Percentiles rank a stretch among this genome's conserved stretches.
Conservation (phyloP, 108 stramenopile genomes). For the Seminavis robusta region DNA sequence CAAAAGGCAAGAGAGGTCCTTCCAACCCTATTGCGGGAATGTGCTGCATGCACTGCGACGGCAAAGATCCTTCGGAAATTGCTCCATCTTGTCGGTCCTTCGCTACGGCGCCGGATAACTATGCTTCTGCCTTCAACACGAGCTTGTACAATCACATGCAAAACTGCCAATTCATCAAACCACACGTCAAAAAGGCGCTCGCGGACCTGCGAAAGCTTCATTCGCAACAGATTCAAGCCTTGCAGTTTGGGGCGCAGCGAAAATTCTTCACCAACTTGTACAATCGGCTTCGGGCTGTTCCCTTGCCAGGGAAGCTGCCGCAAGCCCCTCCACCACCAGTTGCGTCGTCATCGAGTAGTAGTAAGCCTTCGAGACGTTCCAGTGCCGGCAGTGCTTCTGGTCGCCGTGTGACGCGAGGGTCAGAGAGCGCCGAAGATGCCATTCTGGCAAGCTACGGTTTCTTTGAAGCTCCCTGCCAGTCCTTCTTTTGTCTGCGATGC, state of each 20-base stretch:
- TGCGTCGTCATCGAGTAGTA: no score
- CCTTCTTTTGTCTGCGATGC: no score
- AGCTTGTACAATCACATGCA: slow-evolving; percentile 52
- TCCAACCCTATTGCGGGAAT: slow-evolving; percentile 9
- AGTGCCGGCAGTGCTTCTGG: no score
- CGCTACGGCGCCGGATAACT: slow-evolving; percentile 53
- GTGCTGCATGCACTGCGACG: slow-evolving; percentile 18
- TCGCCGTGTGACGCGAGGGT: no score
- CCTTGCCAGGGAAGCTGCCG: no score
- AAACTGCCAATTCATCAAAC: slow-evolving; percentile 26
- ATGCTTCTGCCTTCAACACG: slow-evolving; percentile 46
- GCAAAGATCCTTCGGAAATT: background rate
- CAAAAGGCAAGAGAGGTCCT: slow-evolving; percentile 12
- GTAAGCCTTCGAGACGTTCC: no score
- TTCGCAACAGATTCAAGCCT: slow-evolving; percentile 30
- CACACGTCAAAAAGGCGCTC: slow-evolving; percentile 28
- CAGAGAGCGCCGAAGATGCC: no score
- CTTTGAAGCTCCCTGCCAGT: no score
- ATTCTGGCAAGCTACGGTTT: no score
- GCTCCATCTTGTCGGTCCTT: slow-evolving; percentile 38
- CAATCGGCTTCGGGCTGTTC: no score
- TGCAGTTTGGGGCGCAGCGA: slow-evolving; percentile 53
- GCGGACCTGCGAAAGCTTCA: slow-evolving; percentile 35
- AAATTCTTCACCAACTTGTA: slow-evolving; percentile 46
- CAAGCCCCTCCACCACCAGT: no score